These are phyloP conservation scores for Limtongozyma cylindracea DNA, from an alignment of 805 yeast genomes.

Conservation along the genomic window DNA sequence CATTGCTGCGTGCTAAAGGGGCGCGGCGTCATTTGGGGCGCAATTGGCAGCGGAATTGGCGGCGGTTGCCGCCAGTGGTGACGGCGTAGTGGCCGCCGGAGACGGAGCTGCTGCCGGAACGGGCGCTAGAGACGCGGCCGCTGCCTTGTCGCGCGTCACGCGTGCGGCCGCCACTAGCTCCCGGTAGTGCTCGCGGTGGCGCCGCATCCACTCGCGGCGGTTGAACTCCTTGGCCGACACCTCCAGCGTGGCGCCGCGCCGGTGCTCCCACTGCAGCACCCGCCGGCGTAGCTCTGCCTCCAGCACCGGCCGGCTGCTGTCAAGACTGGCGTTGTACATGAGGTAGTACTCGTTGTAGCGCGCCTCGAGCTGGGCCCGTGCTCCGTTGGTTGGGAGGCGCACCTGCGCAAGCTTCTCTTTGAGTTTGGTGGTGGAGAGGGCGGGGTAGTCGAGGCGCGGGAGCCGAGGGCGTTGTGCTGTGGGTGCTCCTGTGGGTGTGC, in stretches of 20 bases:
- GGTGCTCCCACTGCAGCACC: conserved; percentile 49
- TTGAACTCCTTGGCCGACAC: conserved; percentile 9
- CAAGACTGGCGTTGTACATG: conserved; percentile 62
- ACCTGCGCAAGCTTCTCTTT: conserved; percentile 28
- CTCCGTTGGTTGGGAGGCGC: conserved; percentile 36
- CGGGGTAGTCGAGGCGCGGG: conserved; percentile 38
- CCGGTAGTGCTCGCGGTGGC: too few relatives aligned
- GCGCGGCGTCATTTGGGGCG: too few relatives aligned
- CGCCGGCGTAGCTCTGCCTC: conserved; percentile 26
- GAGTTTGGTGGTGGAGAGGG: conserved; percentile 30
- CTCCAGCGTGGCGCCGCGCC: too few relatives aligned
- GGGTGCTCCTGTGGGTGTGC: conserved; percentile 6
- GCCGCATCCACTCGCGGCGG: conserved; percentile 2
- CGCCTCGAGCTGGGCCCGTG: conserved; percentile 33
- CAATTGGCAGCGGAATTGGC: too few relatives aligned
- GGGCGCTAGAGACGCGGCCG: too few relatives aligned
- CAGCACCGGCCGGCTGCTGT: conserved; percentile 36
- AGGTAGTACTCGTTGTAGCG: conserved; percentile 59
- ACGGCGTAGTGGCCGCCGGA: too few relatives aligned
- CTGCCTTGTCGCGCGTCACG: too few relatives aligned
- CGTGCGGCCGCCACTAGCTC: too few relatives aligned
- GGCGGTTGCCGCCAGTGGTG: too few relatives aligned
- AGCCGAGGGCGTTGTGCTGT: conserved; percentile 14
- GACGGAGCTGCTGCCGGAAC: too few relatives aligned
- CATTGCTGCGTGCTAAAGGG: too few relatives aligned